Base-by-base conservation (phyloP, 2,329 filamentous ascomycete species). In the Microdochium trichocladiopsis region DNA sequence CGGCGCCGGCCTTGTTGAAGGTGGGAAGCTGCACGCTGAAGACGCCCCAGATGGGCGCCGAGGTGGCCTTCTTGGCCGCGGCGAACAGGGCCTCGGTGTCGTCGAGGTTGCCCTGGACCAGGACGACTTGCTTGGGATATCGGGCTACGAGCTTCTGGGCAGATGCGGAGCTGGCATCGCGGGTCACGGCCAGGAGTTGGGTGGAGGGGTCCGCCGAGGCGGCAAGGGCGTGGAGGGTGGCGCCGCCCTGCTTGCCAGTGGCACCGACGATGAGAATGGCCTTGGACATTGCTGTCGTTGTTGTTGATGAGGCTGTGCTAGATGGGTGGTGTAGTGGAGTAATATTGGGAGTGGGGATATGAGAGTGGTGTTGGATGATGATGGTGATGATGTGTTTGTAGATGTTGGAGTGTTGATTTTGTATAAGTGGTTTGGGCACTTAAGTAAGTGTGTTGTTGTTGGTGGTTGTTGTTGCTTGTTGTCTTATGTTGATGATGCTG, bases 121-220 rank as follows among this genome's bases (percentile, higher is more conserved):
- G 57, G 23, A 73, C 73, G 57, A 85, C 73, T 12, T 71, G 71
- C 8, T 74, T 59, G 16, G 41, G 41, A 1, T 75, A 74, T 52
- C 73, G 68, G 10, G 66, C 53, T 2, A 66, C 59, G 2, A 84
- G 73, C 16, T 67, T 69, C 60, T 80, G 70, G 1, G 82, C 78
- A 2, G 72, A 72, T 1, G 66, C 49, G 0, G 79, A 82, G n/a
- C 66, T 61, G 1, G 73, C 59, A 58, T 85, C 73, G 55, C 83
- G 78, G 2, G 83, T 86, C 22, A 86, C 70, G 6, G 83, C 84
- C 16, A 83, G 72, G 50, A 86, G 79, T 12, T 75, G 70, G 54
- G 76, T 74, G 57, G 64, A 55, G 48, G 65, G 57, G n/a, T 68
- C 59, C 4, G 60, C 53, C 14, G 28, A 31, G 22, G 59, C 58